phyloP scores from a whole-genome alignment of 208 protist genomes.

The Crithidia fasciculata region DNA sequence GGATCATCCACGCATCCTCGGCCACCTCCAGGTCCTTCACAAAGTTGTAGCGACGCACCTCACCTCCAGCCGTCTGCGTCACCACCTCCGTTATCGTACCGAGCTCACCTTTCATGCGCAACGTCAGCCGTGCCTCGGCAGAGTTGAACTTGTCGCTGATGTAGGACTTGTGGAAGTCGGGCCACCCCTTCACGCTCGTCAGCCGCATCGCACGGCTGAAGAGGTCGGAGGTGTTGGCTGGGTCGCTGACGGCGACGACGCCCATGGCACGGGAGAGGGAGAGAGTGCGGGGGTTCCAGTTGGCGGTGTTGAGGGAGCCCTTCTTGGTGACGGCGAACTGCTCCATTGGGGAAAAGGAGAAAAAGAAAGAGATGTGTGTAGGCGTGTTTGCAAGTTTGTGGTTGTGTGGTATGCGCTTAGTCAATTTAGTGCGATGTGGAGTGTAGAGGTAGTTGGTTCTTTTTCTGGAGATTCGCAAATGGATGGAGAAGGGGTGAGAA shows the following conservation, averaged over 20 bases:
- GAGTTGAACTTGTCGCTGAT: not conserved
- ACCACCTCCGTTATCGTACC: conserved; percentile 11
- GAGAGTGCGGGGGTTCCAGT: conserved; percentile 3
- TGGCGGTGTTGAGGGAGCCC: not conserved
- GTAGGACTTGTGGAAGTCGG: conserved; percentile 6
- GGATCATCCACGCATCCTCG: conserved; percentile 14
- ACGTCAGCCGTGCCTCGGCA: not conserved
- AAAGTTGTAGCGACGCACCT: conserved; percentile 7
- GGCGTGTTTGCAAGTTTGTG: not conserved
- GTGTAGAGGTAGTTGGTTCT: too few species aligned
- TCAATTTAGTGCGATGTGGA: too few species aligned
- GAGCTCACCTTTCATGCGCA: conserved; percentile 2
- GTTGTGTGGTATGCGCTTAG: too few species aligned
- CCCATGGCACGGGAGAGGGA: conserved; percentile 5
- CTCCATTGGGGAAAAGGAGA: not conserved
- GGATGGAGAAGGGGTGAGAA: too few species aligned
- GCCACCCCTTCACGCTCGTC: conserved; percentile 10
- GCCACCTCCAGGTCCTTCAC: not conserved
- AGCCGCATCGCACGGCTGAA: conserved; percentile 3
- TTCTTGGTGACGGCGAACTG: conserved; percentile 10
- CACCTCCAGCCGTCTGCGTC: not conserved
- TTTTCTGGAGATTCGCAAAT: too few species aligned
- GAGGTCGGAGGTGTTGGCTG: not conserved
- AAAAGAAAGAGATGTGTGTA: not conserved
- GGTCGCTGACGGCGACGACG: not conserved